A percentile compares a stretch with the other conserved stretches of the same genome.
These are phyloP conservation scores for Ceratobasidium papillatum DNA, from an alignment of 1,284 basidiomycete species.

Conservation along the genomic window DNA sequence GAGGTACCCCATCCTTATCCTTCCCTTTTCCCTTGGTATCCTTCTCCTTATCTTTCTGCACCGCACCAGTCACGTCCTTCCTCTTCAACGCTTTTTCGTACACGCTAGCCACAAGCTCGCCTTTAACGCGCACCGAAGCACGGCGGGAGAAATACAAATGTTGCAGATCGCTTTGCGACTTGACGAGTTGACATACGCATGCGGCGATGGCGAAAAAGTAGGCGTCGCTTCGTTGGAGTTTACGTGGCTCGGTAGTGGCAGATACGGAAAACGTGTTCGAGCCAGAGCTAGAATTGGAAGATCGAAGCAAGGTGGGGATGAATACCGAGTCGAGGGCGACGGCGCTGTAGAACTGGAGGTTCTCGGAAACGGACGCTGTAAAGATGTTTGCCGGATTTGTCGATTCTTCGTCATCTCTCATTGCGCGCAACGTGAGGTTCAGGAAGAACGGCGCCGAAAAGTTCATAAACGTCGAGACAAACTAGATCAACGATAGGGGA, in stretches of 20 bases:
- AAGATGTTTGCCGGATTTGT: constrained; percentile 18
- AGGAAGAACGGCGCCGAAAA: constrained; percentile 39
- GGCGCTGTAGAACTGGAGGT: constrained; percentile 27
- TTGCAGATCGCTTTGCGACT: constrained; percentile 42
- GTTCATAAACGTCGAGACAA: constrained; percentile 36
- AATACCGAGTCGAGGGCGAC: constrained; percentile 33
- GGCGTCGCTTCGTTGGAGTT: constrained; percentile 35
- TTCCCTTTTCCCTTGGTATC: constrained; percentile 39
- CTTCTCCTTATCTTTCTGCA: constrained; percentile 36
- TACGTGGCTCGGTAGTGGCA: constrained; percentile 1
- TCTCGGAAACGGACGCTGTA: constrained; percentile 6
- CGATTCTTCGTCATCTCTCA: constrained; percentile 6
- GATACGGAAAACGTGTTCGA: not conserved
- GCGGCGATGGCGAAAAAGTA: constrained; percentile 43
- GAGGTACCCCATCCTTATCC: constrained; percentile 10
- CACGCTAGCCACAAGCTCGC: constrained; percentile 41
- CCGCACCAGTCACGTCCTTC: constrained; percentile 42
- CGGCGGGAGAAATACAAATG: constrained; percentile 41
- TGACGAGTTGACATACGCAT: constrained; percentile 41
- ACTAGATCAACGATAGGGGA: not conserved
- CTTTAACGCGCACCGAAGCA: constrained; percentile 37
- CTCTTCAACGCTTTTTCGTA: constrained; percentile 44
- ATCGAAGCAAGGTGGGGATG: constrained; percentile 15
- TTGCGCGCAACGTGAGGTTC: constrained; percentile 24
- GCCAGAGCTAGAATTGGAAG: not conserved